A percentile compares a stretch with the other conserved stretches of the same genome.
Conservation (phyloP, 805 yeast genomes). For the Kodamaea hsintzibuensis region DNA sequence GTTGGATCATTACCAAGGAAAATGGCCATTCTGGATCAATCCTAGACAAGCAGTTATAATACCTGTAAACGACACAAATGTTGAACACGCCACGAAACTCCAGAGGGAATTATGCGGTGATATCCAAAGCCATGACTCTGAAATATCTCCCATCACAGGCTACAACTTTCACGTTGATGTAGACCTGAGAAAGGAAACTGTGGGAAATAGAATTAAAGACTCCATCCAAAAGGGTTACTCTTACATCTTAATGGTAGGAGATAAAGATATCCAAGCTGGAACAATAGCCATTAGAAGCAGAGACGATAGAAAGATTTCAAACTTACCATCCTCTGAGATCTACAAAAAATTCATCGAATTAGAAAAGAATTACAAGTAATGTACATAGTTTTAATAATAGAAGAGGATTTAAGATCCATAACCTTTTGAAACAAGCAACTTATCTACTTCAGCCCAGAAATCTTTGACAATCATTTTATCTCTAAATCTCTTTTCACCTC, state of each 20-base stretch:
- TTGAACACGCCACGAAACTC: slow-evolving; percentile 52
- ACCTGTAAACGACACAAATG: slow-evolving; percentile 71
- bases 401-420: slow-evolving; percentile 25
- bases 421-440: slow-evolving; percentile 68
- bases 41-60: slow-evolving; percentile 87
- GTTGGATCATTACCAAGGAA: slow-evolving; percentile 86
- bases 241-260: slow-evolving; percentile 84
- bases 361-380: slow-evolving; percentile 49
- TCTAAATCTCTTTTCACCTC: slow-evolving; percentile 73
- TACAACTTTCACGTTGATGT: slow-evolving; percentile 72
- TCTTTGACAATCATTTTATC: slow-evolving; percentile 84
- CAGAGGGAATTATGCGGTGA: slow-evolving; percentile 50
- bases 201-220: slow-evolving; percentile 78
- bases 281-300: slow-evolving; percentile 66
- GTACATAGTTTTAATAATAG: neutral
- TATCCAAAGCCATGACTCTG: slow-evolving; percentile 24
- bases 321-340: slow-evolving; percentile 51
- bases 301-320: slow-evolving; percentile 45
- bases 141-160: slow-evolving; percentile 57
- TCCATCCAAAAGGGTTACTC: slow-evolving; percentile 74
- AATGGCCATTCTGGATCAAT: slow-evolving; percentile 97
- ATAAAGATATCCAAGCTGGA: slow-evolving; percentile 65
- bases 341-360: slow-evolving; percentile 52
- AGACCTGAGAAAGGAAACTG: slow-evolving; percentile 72
- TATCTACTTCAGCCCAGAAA: slow-evolving; percentile 84